Evolutionary conservation across 164 flowering plant species (phyloP).

Genomic region (Warburgia ugandensis): DNA sequence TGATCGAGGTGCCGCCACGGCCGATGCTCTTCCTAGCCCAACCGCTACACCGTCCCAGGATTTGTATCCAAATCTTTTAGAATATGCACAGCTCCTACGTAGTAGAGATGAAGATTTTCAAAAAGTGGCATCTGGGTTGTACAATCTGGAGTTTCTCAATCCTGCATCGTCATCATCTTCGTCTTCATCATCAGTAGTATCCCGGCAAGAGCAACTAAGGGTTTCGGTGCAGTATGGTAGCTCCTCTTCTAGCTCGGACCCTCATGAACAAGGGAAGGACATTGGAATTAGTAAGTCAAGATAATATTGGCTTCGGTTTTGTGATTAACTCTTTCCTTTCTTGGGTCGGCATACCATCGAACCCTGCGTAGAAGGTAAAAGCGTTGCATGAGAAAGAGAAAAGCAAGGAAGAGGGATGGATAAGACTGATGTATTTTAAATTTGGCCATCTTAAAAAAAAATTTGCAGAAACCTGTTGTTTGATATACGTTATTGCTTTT

Average conservation of each 20-base stretch:
- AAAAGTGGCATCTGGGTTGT: slow-evolving; percentile 9
- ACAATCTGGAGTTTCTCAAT: slow-evolving; percentile 5
- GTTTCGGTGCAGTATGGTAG: slow-evolving; percentile 15
- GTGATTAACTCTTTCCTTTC: no score
- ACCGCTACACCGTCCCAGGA: slow-evolving; percentile 5
- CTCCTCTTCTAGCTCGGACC: slow-evolving; percentile 18
- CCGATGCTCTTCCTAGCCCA: slow-evolving; percentile 2
- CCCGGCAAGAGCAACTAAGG: slow-evolving; percentile 9
- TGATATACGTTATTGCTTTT: no score
- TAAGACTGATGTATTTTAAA: no score
- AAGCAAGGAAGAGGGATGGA: no score
- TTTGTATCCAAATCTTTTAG: slow-evolving; percentile 19
- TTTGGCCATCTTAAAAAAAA: no score
- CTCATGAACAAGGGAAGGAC: slow-evolving; percentile 15
- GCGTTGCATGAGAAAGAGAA: no score
- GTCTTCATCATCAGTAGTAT: slow-evolving; percentile 13
- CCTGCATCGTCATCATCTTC: slow-evolving; percentile 13
- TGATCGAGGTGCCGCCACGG: background rate
- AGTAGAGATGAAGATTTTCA: slow-evolving; percentile 19
- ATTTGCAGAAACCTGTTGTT: no score
- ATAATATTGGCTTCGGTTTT: slow-evolving; percentile 6
- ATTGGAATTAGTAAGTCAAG: slow-evolving; percentile 4
- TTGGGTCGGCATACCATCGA: no score
- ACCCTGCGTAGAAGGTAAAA: no score
- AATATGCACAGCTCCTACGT: slow-evolving; percentile 26